These are phyloP conservation scores for Tausonia pullulans DNA, from an alignment of 1,284 basidiomycete species.

Conservation along the genomic window DNA sequence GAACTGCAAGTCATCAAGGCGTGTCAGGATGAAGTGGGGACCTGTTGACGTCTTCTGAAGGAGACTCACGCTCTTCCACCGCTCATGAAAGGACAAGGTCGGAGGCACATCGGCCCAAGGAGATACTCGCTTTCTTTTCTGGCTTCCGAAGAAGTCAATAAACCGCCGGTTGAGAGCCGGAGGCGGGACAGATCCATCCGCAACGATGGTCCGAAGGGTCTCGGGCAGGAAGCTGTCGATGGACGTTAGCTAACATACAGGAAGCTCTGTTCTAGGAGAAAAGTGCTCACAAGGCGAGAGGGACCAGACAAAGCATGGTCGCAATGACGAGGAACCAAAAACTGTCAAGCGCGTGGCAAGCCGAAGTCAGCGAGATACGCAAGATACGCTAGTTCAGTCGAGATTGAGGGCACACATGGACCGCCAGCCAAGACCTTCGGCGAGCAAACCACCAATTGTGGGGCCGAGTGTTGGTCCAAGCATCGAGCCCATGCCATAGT, in stretches of 20 bases:
- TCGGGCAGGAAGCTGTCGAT: slow-evolving; percentile 30
- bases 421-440: slow-evolving; percentile 29
- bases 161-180: slow-evolving; percentile 28
- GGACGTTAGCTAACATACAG: background rate
- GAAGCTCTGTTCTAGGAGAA: background rate
- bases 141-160: slow-evolving; percentile 17
- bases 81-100: background rate
- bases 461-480: slow-evolving; percentile 22
- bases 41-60: background rate
- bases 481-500: background rate
- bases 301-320: slow-evolving; percentile 23
- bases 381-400: background rate
- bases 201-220: slow-evolving; percentile 32
- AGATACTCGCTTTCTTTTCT: background rate
- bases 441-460: slow-evolving; percentile 28
- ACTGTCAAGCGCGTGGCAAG: slow-evolving; percentile 17
- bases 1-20: slow-evolving; percentile 21
- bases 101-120: background rate
- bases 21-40: too few species aligned
- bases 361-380: slow-evolving; percentile 5
- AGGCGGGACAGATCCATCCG: slow-evolving; percentile 33
- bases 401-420: slow-evolving; percentile 7
- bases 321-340: slow-evolving; percentile 31
- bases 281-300: slow-evolving; percentile 25
- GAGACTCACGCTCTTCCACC: slow-evolving; percentile 18